Evolutionary conservation across 1,284 basidiomycete genomes (phyloP).

Genomic region (Ceratobasidium sp.): DNA sequence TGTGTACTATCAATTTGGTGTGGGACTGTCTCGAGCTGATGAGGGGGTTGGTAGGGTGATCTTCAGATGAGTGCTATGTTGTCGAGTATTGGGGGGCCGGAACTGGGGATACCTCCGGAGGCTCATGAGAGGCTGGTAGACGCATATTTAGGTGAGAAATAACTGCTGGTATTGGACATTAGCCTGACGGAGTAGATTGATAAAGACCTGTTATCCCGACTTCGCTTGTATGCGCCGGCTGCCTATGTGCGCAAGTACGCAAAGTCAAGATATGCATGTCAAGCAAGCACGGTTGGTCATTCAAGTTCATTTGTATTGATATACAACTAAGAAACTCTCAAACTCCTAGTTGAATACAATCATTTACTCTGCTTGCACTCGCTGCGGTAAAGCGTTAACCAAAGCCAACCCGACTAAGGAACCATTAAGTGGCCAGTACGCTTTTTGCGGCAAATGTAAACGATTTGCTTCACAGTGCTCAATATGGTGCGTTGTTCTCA

Average conservation of each 20-base stretch:
- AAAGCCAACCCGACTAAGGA: neutral
- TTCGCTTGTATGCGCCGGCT: conserved; percentile 68
- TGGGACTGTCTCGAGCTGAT: neutral
- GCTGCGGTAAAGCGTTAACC: conserved; percentile 66
- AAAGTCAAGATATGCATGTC: conserved; percentile 44
- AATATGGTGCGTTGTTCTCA: conserved; percentile 68
- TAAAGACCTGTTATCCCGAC: conserved; percentile 68
- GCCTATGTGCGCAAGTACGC: conserved; percentile 77
- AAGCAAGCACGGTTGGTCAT: conserved; percentile 35
- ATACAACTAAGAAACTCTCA: neutral
- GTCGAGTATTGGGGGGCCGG: conserved; percentile 65
- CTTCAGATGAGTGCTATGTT: conserved; percentile 80
- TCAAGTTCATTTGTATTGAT: neutral
- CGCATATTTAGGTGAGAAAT: conserved; percentile 71
- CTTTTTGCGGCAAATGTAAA: conserved; percentile 66
- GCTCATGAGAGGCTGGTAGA: conserved; percentile 57
- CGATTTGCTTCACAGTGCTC: conserved; percentile 64
- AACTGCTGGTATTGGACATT: conserved; percentile 14
- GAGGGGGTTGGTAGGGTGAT: conserved; percentile 64
- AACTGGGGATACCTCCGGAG: conserved; percentile 60
- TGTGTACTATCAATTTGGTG: conserved; percentile 50
- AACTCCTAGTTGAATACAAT: conserved; percentile 67
- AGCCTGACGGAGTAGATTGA: neutral
- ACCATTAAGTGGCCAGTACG: conserved; percentile 19
- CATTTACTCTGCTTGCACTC: conserved; percentile 71